Conservation (phyloP, 164 flowering plant species). For the Piper betle region DNA sequence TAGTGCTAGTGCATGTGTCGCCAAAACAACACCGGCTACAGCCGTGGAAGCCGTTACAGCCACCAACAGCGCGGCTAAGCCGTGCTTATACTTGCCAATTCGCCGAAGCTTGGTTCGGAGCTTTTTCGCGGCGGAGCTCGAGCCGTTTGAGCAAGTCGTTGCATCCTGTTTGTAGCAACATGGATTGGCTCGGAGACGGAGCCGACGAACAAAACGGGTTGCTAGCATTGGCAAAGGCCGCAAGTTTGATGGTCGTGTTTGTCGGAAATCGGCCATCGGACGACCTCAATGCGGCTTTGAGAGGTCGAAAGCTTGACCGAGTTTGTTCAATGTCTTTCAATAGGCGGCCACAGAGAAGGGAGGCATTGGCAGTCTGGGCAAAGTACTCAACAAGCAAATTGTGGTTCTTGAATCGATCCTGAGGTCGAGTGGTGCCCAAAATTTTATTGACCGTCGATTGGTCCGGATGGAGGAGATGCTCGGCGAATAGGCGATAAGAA, state of each 20-base stretch:
- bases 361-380: conserved; percentile 46
- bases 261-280: conserved; percentile 6
- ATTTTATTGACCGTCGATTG: conserved; percentile 36
- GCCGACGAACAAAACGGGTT: conserved; percentile 28
- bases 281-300: conserved; percentile 8
- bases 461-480: conserved; percentile 57
- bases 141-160: conserved; percentile 35
- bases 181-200: conserved; percentile 22
- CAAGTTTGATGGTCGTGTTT: conserved; percentile 9
- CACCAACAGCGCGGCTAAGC: too few relatives aligned
- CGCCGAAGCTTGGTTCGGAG: conserved; percentile 29
- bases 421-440: conserved; percentile 10
- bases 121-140: conserved; percentile 34
- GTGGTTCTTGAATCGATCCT: conserved; percentile 13
- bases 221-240: conserved; percentile 17
- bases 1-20: conserved; percentile 30
- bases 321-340: conserved; percentile 34
- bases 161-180: conserved; percentile 26
- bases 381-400: conserved; percentile 43
- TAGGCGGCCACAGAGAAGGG: conserved; percentile 30
- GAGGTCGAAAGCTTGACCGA: conserved; percentile 21
- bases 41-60: conserved; percentile 33
- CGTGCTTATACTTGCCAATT: too few relatives aligned
- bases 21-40: conserved; percentile 12
- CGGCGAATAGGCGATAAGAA: conserved; percentile 57